phyloP scores from a whole-genome alignment of 805 yeast species.

The Blastobotrys terrestris region DNA sequence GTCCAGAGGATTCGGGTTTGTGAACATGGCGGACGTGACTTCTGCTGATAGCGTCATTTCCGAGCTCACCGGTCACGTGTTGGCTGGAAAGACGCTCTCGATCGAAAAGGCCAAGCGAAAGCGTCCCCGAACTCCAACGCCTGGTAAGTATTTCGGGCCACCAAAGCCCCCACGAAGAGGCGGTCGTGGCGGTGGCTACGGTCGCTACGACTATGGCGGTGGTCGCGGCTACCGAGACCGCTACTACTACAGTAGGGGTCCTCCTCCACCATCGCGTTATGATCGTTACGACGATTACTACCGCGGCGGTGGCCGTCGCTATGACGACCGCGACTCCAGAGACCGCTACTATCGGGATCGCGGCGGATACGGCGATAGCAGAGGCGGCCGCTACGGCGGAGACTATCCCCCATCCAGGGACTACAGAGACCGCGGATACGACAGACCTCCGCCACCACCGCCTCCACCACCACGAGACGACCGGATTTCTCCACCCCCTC shows the following conservation, averaged over 20 bases:
- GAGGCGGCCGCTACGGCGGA: conserved; percentile 11
- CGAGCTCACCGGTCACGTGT: conserved; percentile 38
- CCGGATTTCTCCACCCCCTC: conserved; percentile 3
- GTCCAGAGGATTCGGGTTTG: conserved; percentile 49
- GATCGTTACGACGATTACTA: conserved; percentile 21
- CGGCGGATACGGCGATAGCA: conserved; percentile 14
- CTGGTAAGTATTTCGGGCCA: conserved; percentile 33
- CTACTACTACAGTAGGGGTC: conserved; percentile 3
- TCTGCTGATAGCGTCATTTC: conserved; percentile 40
- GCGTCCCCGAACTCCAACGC: conserved; percentile 34
- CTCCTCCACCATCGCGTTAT: conserved; percentile 4
- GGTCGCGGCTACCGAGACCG: conserved; percentile 15
- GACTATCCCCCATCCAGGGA: conserved; percentile 3
- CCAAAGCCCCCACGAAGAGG: conserved; percentile 21
- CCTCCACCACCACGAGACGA: conserved; percentile 10
- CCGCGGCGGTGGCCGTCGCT: conserved; percentile 16
- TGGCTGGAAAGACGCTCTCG: conserved; percentile 39
- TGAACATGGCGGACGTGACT: conserved; percentile 38
- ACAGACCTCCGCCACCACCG: conserved; percentile 6
- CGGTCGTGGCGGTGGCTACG: conserved; percentile 13
- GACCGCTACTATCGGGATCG: conserved; percentile 22
- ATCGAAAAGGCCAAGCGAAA: conserved; percentile 42
- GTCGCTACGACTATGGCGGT: conserved; percentile 8
- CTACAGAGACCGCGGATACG: conserved; percentile 5
- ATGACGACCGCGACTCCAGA: conserved; percentile 22